Conservation (phyloP, 768 basidiomycete species). For the Fibroporia radiculosa region DNA sequence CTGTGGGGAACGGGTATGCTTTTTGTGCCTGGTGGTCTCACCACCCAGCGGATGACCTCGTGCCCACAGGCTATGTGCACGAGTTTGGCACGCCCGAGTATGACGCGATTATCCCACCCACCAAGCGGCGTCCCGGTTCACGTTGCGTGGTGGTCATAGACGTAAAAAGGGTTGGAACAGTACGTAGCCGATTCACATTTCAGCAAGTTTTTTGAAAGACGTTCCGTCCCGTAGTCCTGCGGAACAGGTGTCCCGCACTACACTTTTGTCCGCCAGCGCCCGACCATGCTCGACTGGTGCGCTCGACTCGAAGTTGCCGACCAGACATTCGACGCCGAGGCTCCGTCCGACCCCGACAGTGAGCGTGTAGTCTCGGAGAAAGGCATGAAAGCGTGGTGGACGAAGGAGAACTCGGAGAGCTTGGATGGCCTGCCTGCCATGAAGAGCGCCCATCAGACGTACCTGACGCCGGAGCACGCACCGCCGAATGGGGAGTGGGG, state of each 20-base stretch:
- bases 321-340: conserved; percentile 16
- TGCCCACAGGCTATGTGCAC: conserved; percentile 40
- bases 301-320: conserved; percentile 37
- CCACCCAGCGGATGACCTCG: background rate
- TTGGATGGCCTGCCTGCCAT: conserved; percentile 53
- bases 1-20: no score
- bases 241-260: conserved; percentile 59
- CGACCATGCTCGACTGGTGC: conserved; percentile 39
- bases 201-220: no score
- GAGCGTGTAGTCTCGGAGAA: conserved; percentile 19
- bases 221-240: conserved; percentile 42
- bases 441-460: conserved; percentile 17
- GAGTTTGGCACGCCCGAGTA: conserved; percentile 62
- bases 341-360: conserved; percentile 3
- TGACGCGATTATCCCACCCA: conserved; percentile 38
- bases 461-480: conserved; percentile 14
- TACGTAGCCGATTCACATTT: no score
- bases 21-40: background rate
- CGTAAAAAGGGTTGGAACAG: conserved; percentile 47
- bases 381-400: conserved; percentile 53
- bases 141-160: conserved; percentile 54
- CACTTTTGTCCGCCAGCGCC: conserved; percentile 47
- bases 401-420: conserved; percentile 37
- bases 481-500: conserved; percentile 2
- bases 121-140: conserved; percentile 44